Evolutionary conservation across 2,329 filamentous ascomycete species (phyloP), one percentile per base, ranked within the genome.

Genomic region (Ophiostoma sp.): DNA sequence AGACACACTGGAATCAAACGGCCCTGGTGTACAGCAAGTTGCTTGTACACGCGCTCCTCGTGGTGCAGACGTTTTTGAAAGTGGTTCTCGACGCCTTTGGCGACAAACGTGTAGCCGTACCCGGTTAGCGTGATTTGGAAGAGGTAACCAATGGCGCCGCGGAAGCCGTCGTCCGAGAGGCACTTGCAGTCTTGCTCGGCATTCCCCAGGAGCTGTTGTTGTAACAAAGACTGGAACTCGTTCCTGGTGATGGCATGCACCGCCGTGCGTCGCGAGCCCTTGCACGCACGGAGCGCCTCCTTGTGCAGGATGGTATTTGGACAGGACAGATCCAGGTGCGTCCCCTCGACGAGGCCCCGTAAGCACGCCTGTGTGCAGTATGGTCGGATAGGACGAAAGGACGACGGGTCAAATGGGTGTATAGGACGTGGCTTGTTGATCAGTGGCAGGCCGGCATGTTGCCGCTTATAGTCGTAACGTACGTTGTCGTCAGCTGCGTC

Each of bases 301-400:
- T 11, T 15, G 13, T 71, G 65, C 33, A 69, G 20, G 31, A 52
- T 48, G 23, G 33, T 13, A 33, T 73, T 73, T 36, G 72, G 72
- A 27, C 72, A 71, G 41, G 64, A 31, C 5, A 13, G 1, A 41
- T 73, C 69, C 35, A 36, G 35, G 23, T 71, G 39, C n/a, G 36
- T 54, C 33, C 44, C 60, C 36, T 69, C 70, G 27, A 60, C 62
- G 20, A 73, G 69, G 27, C 72, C 60, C 7, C 60, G 44, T 36
- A 73, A 62, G 39, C 72, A 73, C 35, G 70, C 70, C 41, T 73
- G 72, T 20, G 70, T 71, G 44, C 72, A 73, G 69, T 73, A 73
- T 3, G 57, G 57, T 27, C 27, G 57, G 15, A 62, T 62, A 4
- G 57, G 57, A 13, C 31, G 31, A 23, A 72, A 72, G 17, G 69